Evolutionary conservation across 805 yeast genomes (phyloP).

Genomic region (Priceomyces castillae): DNA sequence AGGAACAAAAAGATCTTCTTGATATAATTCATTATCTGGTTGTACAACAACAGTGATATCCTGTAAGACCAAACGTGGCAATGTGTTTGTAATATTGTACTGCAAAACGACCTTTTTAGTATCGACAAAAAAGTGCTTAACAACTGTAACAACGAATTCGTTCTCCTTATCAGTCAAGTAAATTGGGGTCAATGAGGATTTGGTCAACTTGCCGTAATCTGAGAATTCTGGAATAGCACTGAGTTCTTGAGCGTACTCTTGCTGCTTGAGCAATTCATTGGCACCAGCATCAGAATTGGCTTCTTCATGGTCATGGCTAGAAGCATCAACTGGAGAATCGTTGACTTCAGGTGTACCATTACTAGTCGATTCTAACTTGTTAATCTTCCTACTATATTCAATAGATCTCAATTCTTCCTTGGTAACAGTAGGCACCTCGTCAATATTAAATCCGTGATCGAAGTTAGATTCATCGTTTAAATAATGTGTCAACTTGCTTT

Average conservation of each 20-base stretch:
- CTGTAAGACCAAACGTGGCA: slow-evolving; percentile 71
- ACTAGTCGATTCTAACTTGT: slow-evolving; percentile 30
- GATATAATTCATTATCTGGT: slow-evolving; percentile 55
- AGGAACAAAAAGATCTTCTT: slow-evolving; percentile 73
- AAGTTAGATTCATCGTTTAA: slow-evolving; percentile 54
- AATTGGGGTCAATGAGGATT: slow-evolving; percentile 56
- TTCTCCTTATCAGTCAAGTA: slow-evolving; percentile 88
- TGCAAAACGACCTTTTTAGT: slow-evolving; percentile 72
- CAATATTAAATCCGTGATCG: slow-evolving; percentile 64
- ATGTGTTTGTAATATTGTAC: slow-evolving; percentile 80
- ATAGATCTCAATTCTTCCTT: slow-evolving; percentile 68
- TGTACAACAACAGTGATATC: slow-evolving; percentile 70
- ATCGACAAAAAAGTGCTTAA: slow-evolving; percentile 75
- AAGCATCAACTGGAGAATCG: slow-evolving; percentile 21
- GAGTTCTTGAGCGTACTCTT: slow-evolving; percentile 69
- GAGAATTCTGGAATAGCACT: slow-evolving; percentile 69
- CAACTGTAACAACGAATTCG: slow-evolving; percentile 82
- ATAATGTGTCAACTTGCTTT: slow-evolving; percentile 70
- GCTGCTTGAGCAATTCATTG: slow-evolving; percentile 44
- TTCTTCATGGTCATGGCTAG: slow-evolving; percentile 12
- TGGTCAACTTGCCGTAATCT: slow-evolving; percentile 70
- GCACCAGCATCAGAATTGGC: slow-evolving; percentile 17
- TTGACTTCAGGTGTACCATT: slow-evolving; percentile 15
- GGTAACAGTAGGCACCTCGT: slow-evolving; percentile 60
- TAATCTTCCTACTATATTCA: slow-evolving; percentile 54